Evolutionary conservation across 2,329 filamentous ascomycete species (phyloP).

Genomic region (Ophiostoma sp.): DNA sequence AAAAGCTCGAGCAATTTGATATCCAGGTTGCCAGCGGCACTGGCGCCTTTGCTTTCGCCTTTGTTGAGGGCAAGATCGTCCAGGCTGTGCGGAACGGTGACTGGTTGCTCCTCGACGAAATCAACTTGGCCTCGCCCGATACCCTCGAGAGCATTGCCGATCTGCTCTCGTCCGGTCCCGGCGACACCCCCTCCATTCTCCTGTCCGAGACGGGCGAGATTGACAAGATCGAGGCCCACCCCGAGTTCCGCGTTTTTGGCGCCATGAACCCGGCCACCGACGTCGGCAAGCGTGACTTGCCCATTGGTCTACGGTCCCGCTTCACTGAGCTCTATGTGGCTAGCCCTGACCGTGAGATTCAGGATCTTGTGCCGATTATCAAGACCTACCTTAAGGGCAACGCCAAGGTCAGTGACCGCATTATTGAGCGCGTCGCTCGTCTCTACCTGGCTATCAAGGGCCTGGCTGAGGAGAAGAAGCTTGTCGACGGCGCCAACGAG

Average conservation of each 20-base stretch:
- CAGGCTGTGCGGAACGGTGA: conserved; percentile 95
- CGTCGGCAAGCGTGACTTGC: conserved; percentile 91
- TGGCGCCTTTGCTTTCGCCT: conserved; percentile 85
- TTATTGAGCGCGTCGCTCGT: conserved; percentile 76
- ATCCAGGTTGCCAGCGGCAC: conserved; percentile 72
- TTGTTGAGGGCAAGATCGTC: conserved; percentile 93
- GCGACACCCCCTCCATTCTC: conserved; percentile 75
- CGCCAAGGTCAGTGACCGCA: conserved; percentile 69
- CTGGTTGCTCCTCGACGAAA: conserved; percentile 96
- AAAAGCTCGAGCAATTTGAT: conserved; percentile 75
- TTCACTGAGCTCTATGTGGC: conserved; percentile 96
- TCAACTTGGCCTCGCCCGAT: conserved; percentile 92
- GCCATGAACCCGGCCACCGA: conserved; percentile 99
- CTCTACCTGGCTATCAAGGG: conserved; percentile 87
- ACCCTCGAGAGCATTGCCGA: conserved; percentile 93
- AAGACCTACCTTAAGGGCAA: conserved; percentile 79
- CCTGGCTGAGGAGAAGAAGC: conserved; percentile 74
- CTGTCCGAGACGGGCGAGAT: conserved; percentile 93
- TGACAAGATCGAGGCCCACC: conserved; percentile 83
- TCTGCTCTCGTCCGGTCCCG: conserved; percentile 71
- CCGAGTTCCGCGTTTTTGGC: conserved; percentile 92
- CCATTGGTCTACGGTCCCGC: conserved; percentile 80
- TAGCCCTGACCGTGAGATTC: conserved; percentile 81
- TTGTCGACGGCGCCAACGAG: conserved; percentile 94
- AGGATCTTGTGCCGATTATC: conserved; percentile 85